Conservation (phyloP, 257 asterid species). For the Lycium ferocissimum region DNA sequence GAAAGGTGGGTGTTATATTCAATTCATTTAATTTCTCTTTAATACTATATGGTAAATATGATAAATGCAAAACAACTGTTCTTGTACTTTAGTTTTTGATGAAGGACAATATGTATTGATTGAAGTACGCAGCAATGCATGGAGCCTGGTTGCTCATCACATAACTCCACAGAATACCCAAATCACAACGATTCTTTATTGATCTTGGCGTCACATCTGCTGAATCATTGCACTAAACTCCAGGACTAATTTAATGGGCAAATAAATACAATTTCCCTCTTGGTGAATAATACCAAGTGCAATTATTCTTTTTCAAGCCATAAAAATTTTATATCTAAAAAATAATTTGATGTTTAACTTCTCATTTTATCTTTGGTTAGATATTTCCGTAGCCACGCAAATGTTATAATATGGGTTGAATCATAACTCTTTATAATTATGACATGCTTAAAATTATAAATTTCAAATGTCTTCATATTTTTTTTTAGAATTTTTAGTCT, state of each 20-base stretch:
- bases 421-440: too few species aligned
- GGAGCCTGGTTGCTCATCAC: constrained; percentile 21
- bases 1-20: constrained; percentile 25
- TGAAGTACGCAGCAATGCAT: constrained; percentile 1
- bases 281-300: not conserved
- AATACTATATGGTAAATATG: not conserved
- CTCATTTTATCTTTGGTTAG: too few species aligned
- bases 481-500: not conserved
- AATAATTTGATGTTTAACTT: too few species aligned
- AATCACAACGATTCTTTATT: constrained; percentile 11
- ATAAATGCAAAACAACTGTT: constrained; percentile 10
- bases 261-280: constrained; percentile 13
- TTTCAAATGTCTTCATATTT: not conserved
- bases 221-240: constrained; percentile 24
- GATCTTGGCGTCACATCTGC: constrained; percentile 7
- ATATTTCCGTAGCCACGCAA: too few species aligned
- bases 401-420: too few species aligned
- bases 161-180: constrained; percentile 14
- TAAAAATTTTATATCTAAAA: too few species aligned
- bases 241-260: not conserved
- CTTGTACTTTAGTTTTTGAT: not conserved
- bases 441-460: too few species aligned
- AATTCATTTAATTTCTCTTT: not conserved
- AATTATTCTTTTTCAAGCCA: too few species aligned
- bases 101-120: constrained; percentile 16